Conservation (phyloP, 345 rosid species). For the Aethionema arabicum region DNA sequence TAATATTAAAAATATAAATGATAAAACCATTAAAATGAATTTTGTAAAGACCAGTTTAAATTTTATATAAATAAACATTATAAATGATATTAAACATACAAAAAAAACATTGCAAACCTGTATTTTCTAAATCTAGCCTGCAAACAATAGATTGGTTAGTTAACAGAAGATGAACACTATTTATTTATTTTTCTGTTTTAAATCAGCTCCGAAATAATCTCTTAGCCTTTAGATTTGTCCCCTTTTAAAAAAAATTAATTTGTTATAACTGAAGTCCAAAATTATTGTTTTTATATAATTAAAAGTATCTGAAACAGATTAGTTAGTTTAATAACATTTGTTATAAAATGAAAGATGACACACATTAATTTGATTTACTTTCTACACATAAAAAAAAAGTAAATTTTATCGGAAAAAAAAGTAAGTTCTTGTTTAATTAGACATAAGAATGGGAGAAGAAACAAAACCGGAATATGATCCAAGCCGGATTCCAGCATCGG, state of each 20-base stretch:
- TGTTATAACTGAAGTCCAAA: constrained; percentile 17
- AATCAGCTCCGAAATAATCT: constrained; percentile 4
- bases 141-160: no score
- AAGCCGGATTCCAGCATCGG: constrained; percentile 59
- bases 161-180: no score
- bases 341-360: not conserved
- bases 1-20: no score
- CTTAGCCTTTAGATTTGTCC: constrained; percentile 4
- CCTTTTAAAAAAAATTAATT: not conserved
- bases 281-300: not conserved
- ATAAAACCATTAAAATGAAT: no score
- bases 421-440: constrained; percentile 3
- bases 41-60: no score
- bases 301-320: not conserved
- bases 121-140: no score
- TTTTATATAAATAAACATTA: no score
- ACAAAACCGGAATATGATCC: constrained; percentile 51
- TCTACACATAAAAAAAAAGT: not conserved
- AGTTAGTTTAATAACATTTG: constrained; percentile 11
- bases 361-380: not conserved
- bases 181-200: no score
- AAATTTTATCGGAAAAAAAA: no score
- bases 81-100: no score
- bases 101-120: no score
- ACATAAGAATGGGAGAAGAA: constrained; percentile 22